These are phyloP conservation scores for Trypanosoma scelopori DNA, from an alignment of 208 protist species.

Conservation along the genomic window DNA sequence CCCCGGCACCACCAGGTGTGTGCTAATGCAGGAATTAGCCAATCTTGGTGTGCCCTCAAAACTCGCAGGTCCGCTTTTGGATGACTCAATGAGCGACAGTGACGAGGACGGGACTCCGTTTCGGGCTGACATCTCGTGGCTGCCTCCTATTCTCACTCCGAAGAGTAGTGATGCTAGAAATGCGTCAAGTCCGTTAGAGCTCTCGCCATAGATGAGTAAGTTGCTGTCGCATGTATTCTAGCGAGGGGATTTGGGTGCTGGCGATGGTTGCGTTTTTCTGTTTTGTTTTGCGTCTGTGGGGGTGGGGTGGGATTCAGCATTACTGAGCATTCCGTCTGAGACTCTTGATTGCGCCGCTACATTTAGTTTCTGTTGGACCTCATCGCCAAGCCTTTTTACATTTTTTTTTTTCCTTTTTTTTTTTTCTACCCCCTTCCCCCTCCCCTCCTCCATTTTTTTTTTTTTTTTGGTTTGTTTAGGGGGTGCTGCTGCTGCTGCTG, in stretches of 20 bases:
- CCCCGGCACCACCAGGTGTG: neutral
- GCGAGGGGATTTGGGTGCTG: neutral
- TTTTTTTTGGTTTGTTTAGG: conserved; percentile 7
- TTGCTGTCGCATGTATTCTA: neutral
- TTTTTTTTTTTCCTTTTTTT: conserved; percentile 14
- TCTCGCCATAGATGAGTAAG: neutral
- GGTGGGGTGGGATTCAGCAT: no score
- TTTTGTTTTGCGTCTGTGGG: conserved; percentile 8
- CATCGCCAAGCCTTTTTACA: no score
- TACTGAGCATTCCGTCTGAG: no score
- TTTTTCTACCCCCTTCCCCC: conserved; percentile 9
- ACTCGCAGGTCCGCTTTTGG: conserved; percentile 20
- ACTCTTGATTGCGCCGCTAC: no score
- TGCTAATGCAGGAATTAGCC: conserved; percentile 12
- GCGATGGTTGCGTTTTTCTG: neutral
- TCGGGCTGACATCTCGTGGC: conserved; percentile 31
- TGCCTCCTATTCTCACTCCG: conserved; percentile 9
- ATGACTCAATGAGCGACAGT: conserved; percentile 40
- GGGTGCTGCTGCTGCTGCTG: neutral
- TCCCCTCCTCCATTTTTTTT: no score
- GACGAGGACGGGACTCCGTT: conserved; percentile 23
- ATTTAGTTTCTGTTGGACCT: no score
- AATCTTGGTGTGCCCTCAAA: conserved; percentile 23
- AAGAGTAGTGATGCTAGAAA: conserved; percentile 5
- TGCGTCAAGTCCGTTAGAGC: neutral